phyloP scores from a whole-genome alignment of 345 rosid species.

The Geranium brycei region DNA sequence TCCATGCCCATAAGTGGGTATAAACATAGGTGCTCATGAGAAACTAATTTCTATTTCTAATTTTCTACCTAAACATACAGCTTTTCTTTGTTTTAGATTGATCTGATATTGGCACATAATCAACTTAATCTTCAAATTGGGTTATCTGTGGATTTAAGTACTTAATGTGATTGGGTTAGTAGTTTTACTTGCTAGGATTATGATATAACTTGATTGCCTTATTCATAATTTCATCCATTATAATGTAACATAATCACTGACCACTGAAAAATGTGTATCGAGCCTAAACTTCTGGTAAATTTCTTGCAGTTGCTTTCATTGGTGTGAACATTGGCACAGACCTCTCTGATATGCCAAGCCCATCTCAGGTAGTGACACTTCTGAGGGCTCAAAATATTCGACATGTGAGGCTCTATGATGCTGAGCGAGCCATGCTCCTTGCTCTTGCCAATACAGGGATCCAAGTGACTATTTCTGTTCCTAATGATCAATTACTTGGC shows the following conservation, averaged over 20 bases:
- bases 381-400: constrained; percentile 75
- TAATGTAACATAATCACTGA: neutral
- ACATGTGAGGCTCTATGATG: constrained; percentile 74
- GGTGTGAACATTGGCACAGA: constrained; percentile 89
- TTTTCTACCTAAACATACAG: too few species aligned
- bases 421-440: constrained; percentile 67
- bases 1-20: too few species aligned
- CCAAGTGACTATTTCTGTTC: constrained; percentile 72
- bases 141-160: too few species aligned
- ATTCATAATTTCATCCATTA: neutral
- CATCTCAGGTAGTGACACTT: constrained; percentile 74
- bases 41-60: too few species aligned
- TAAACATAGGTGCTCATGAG: too few species aligned
- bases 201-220: neutral
- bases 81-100: too few species aligned
- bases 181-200: too few species aligned
- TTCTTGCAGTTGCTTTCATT: constrained; percentile 51
- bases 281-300: neutral
- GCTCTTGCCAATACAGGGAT: constrained; percentile 86
- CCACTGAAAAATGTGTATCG: too few species aligned
- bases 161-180: too few species aligned
- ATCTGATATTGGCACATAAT: too few species aligned
- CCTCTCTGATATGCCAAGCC: constrained; percentile 79
- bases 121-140: too few species aligned
- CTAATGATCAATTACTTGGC: constrained; percentile 91